These are phyloP conservation scores for Multifurca ochricompacta DNA, from an alignment of 768 basidiomycete genomes.

Conservation along the genomic window DNA sequence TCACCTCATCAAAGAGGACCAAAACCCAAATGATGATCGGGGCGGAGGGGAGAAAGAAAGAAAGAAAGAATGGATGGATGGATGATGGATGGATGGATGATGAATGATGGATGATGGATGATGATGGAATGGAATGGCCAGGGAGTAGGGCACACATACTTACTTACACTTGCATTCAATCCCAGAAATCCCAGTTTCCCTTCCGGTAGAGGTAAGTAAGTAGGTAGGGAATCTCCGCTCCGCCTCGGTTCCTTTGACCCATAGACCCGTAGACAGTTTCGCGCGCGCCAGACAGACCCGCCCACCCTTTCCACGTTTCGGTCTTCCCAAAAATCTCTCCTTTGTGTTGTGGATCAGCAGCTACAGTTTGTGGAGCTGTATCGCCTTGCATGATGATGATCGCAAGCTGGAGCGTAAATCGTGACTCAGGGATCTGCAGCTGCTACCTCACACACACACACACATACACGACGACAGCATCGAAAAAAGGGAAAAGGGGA, in stretches of 20 bases:
- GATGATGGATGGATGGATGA: too few relatives aligned
- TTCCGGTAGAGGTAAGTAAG: not conserved
- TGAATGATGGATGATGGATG: too few relatives aligned
- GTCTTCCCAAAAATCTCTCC: too few relatives aligned
- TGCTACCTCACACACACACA: too few relatives aligned
- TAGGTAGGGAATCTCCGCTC: not conserved
- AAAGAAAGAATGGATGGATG: too few relatives aligned
- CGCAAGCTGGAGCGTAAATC: not conserved
- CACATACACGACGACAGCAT: too few relatives aligned
- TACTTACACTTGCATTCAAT: not conserved
- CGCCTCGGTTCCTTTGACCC: not conserved
- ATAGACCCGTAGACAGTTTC: not conserved
- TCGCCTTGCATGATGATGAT: conserved; percentile 4
- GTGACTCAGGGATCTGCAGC: not conserved
- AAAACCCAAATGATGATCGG: too few relatives aligned
- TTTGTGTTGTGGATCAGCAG: too few relatives aligned
- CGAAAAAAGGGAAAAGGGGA: too few relatives aligned
- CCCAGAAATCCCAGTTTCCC: not conserved
- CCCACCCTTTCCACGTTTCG: not conserved
- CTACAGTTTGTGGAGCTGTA: not conserved
- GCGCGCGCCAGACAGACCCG: too few relatives aligned
- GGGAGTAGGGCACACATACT: not conserved
- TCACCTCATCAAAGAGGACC: too few relatives aligned
- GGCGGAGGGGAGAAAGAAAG: too few relatives aligned
- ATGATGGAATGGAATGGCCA: not conserved